Conservation (phyloP, 306 rosid genomes). For the Glycyrrhiza uralensis region DNA sequence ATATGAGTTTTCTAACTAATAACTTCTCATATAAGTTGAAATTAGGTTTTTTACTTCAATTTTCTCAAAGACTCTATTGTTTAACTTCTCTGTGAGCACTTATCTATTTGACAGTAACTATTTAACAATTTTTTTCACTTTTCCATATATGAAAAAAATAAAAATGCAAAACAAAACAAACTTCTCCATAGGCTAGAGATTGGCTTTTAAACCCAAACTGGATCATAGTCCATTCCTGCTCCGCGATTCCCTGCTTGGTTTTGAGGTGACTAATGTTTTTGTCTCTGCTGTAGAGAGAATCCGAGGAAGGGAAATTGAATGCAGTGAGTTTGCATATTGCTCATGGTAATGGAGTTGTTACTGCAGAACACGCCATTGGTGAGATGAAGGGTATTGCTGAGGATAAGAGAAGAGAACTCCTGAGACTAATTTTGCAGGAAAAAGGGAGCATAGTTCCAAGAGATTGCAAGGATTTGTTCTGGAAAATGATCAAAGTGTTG, state of each 20-base stretch:
- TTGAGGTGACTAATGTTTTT: constrained; percentile 1
- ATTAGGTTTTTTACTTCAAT: no score
- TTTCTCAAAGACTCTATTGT: no score
- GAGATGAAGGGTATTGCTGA: constrained; percentile 38
- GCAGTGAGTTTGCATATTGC: constrained; percentile 40
- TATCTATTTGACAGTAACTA: no score
- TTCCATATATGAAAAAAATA: no score
- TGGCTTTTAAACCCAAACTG: no score
- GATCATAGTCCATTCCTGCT: not conserved
- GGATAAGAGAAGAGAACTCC: constrained; percentile 55
- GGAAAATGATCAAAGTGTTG: constrained; percentile 68
- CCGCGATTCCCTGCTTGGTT: not conserved
- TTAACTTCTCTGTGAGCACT: no score
- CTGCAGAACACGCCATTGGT: constrained; percentile 42
- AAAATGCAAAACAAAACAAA: no score
- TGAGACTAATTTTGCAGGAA: constrained; percentile 60
- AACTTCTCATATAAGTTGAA: no score
- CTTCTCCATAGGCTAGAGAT: no score
- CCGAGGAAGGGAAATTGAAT: constrained; percentile 73
- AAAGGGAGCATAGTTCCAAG: constrained; percentile 61
- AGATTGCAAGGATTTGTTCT: constrained; percentile 80
- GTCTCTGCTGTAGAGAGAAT: constrained; percentile 63
- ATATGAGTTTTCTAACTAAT: no score
- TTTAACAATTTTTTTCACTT: no score
- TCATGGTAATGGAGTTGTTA: constrained; percentile 32